phyloP scores from a whole-genome alignment of 345 rosid species.

The Streptanthus diversifolius region DNA sequence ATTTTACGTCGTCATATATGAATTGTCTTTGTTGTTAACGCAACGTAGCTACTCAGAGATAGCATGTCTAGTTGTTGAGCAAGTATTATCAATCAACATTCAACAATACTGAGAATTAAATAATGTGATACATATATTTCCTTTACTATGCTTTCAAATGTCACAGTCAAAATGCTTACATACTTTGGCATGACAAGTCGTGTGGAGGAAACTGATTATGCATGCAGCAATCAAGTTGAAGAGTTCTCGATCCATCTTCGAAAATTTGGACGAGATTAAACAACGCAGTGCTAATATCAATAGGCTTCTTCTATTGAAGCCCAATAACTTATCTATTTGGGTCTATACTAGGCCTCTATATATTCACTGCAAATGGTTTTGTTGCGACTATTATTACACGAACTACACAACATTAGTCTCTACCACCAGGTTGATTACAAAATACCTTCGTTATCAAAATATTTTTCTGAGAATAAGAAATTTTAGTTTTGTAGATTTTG shows the following conservation, averaged over 20 bases:
- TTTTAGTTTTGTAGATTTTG: not conserved
- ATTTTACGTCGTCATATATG: not conserved
- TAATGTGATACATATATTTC: not conserved
- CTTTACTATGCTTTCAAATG: not conserved
- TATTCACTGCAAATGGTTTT: not conserved
- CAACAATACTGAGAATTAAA: not conserved
- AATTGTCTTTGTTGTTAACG: not conserved
- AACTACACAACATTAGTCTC: not conserved
- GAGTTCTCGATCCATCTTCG: conserved; percentile 33
- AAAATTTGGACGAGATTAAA: conserved; percentile 65
- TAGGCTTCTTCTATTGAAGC: not conserved
- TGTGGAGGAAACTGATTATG: conserved; percentile 7
- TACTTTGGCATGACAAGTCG: conserved; percentile 10
- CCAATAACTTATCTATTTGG: not conserved
- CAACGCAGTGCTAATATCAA: conserved; percentile 54
- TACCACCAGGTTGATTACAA: too few species aligned
- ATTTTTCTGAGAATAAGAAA: not conserved
- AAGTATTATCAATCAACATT: conserved; percentile 4
- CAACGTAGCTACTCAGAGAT: not conserved
- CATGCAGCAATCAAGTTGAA: conserved; percentile 1
- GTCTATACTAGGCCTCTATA: not conserved
- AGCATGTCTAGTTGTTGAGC: conserved; percentile 7
- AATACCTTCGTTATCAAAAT: not conserved
- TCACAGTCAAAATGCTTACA: conserved; percentile 19
- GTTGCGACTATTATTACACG: not conserved